Evolutionary conservation across 2,329 filamentous ascomycete species (phyloP), one percentile per base, ranked within the genome.

Genomic region (Pestalotiopsis sp.): DNA sequence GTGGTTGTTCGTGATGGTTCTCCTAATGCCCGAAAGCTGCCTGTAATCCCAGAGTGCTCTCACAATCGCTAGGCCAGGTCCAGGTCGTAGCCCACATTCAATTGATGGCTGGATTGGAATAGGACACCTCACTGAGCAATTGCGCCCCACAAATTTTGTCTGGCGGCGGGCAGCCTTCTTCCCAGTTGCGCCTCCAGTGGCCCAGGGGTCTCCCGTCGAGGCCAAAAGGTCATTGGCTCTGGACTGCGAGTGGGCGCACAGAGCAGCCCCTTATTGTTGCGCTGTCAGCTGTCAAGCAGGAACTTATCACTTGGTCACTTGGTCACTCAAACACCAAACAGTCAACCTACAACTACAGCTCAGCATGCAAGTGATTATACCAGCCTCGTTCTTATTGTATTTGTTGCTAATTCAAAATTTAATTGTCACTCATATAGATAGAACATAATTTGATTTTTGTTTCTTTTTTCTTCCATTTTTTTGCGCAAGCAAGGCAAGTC

Each of bases 121-220:
- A 62, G 59, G 59, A 62, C 59, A 62, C 59, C 59, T 62, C 59
- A 39, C 27, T 20, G 59, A 62, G 59, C 59, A 62, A 62, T 62
- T 62, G 27, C 20, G 59, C 59, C 59, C 59, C 59, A 62, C 59
- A 38, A 20, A n/a, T 62, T 62, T 36, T 62, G 59, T 39, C 25
- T 36, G n/a, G 59, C 27, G 27, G 27, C 27, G 25, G 27, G 14
- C 27, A 36, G 57, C 57, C 57, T 59, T 59, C 57, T 59, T 59
- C 57, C 57, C 25, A 27, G 23, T 27, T 62, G 59, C 36, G 59
- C 59, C 31, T 36, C 31, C 31, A 36, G 31, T 36, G 31, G 31
- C 31, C 31, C 45, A 52, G 45, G 45, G 45, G 45, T 52, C 45
- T 52, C 45, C 6, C n/a, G 20, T n/a, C 11, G n/a, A 52, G 45